A percentile compares a stretch with the other conserved stretches of the same genome.
phyloP scores from a whole-genome alignment of 768 basidiomycete genomes.

The Favolaschia claudopus region DNA sequence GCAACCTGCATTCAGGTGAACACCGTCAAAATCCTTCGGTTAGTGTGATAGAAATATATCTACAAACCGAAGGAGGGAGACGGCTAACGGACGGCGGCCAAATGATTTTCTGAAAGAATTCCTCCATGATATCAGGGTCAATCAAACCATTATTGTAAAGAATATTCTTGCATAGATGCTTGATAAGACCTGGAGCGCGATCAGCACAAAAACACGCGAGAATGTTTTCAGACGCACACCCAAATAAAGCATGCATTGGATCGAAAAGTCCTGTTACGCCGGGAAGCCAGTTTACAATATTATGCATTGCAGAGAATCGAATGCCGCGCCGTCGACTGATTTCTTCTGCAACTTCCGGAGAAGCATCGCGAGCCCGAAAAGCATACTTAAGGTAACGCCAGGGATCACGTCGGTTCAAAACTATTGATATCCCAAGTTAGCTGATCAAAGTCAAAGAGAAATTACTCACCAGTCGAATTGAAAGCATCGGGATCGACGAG shows the following conservation, averaged over 20 bases:
- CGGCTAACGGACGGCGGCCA: conserved; percentile 23
- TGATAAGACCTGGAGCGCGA: too few relatives aligned
- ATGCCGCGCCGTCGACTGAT: conserved; percentile 26
- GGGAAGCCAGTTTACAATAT: conserved; percentile 23
- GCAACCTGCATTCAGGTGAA: conserved; percentile 9
- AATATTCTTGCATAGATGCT: conserved; percentile 8
- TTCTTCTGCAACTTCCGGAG: conserved; percentile 17
- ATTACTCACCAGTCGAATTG: conserved; percentile 14
- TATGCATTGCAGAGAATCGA: conserved; percentile 12
- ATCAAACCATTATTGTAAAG: conserved; percentile 23
- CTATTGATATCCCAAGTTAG: background rate
- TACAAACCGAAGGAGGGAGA: conserved; percentile 20
- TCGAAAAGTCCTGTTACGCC: conserved; percentile 4
- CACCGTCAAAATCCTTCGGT: too few relatives aligned
- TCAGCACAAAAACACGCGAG: too few relatives aligned
- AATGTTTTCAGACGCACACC: too few relatives aligned
- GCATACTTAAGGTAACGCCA: conserved; percentile 31
- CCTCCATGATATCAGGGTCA: conserved; percentile 2
- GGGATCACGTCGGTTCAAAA: conserved; percentile 6
- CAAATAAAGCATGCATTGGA: conserved; percentile 23
- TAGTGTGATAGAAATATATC: background rate
- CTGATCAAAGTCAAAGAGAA: background rate
- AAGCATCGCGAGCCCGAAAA: conserved; percentile 9
- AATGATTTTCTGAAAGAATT: conserved; percentile 5
- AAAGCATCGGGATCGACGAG: conserved; percentile 12